Base-by-base conservation (phyloP, 768 basidiomycete species). In the Mycena sanguinolenta region DNA sequence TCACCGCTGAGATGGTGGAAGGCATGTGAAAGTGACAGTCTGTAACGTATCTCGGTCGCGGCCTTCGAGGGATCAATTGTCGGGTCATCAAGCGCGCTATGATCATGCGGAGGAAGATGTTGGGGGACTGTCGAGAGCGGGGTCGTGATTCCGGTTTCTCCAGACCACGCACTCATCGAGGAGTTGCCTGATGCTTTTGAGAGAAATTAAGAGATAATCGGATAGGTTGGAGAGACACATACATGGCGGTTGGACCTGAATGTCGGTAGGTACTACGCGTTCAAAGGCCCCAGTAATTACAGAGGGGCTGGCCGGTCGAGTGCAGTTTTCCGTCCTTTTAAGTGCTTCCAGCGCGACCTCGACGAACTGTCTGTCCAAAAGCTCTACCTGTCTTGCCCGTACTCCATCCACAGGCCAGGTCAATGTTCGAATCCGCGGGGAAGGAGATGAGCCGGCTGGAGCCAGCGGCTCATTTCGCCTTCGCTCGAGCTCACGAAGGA, bases 341-440 rank as follows among this genome's bases (percentile, higher is more conserved):
- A 88, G 79, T n/a, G 84, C 84, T 19, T 87, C 86, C 53, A 87
- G 81, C 17, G 83, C 81, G 21, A 78, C 76, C 75, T 87, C 84
- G 63, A 85, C 76, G 69, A 86, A 86, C 73, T 83, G 81, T 36
- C 79, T 80, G 63, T 86, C 81, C 58, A 85, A 78, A 49, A 81
- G 79, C 63, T 80, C 80, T 44, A 50, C 70, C 34, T 67, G 70
- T 13, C 57, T 28, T 23, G 57, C 71, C 19, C 55, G 71, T 0
- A 53, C n/a, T 0, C 71, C 71, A 38, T 67, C 70, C 39, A 71
- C 8, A 2, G 70, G 70, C 70, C 70, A 71, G 12, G 70, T 71
- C 39, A 71, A 44, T 25, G 64, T 27, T 2, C 70, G 64, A 17
- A 67, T 49, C 6, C 57, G 58, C 1, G 70, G 70, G 19, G 65